phyloP scores from a whole-genome alignment of 2,329 filamentous ascomycete genomes.

The Fusarium chlamydosporum region DNA sequence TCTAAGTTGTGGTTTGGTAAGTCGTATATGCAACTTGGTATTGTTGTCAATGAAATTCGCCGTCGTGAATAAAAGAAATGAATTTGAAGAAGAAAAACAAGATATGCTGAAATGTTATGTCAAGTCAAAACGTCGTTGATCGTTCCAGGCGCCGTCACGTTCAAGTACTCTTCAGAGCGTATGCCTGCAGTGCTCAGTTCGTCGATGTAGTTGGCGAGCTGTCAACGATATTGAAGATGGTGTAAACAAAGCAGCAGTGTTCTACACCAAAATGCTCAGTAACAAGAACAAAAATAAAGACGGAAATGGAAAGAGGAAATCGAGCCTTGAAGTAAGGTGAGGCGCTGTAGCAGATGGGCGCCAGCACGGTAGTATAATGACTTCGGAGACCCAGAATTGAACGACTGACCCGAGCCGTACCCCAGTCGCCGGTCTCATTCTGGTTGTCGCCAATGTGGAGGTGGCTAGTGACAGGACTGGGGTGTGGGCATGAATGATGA shows the following conservation, averaged over 20 bases:
- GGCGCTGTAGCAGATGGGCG: constrained; percentile 43
- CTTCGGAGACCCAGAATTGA: constrained; percentile 48
- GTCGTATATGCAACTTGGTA: neutral
- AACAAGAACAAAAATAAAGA: constrained; percentile 36
- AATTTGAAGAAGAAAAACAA: constrained; percentile 1
- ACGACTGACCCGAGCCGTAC: constrained; percentile 51
- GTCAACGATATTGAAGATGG: constrained; percentile 32
- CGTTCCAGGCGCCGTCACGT: constrained; percentile 25
- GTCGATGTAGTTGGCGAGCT: constrained; percentile 17
- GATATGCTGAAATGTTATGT: constrained; percentile 10
- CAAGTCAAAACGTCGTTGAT: constrained; percentile 16
- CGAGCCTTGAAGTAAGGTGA: constrained; percentile 48
- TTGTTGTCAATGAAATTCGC: constrained; percentile 3
- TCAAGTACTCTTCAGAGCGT: constrained; percentile 30
- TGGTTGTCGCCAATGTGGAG: constrained; percentile 52
- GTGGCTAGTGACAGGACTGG: constrained; percentile 53
- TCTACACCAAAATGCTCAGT: constrained; percentile 33
- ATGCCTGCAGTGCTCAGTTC: constrained; percentile 20
- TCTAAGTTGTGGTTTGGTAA: constrained; percentile 6
- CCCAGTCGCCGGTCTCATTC: constrained; percentile 51
- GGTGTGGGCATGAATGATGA: constrained; percentile 50
- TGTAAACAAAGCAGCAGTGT: constrained; percentile 26
- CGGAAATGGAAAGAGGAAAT: constrained; percentile 47
- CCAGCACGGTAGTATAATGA: constrained; percentile 45
- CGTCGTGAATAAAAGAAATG: constrained; percentile 10